phyloP scores from a whole-genome alignment of 2,329 filamentous ascomycete genomes.

The Periconia sp. region DNA sequence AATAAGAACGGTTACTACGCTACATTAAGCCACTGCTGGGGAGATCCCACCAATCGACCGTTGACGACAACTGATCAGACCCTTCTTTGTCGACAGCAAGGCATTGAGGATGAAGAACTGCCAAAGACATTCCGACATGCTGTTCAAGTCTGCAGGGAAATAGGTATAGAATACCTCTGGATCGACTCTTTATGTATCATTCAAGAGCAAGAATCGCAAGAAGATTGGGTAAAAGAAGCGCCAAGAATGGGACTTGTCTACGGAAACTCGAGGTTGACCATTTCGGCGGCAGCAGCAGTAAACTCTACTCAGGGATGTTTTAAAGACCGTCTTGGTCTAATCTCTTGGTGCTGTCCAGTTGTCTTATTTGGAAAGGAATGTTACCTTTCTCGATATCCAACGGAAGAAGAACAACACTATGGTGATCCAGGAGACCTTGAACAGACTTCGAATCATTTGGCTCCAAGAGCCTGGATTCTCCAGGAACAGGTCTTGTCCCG shows the following conservation, averaged over 20 bases:
- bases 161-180: constrained; percentile 6
- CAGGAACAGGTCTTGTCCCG: neutral
- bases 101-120: neutral
- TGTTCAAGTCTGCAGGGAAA: neutral
- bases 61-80: neutral
- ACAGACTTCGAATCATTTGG: neutral
- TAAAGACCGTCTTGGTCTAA: no score
- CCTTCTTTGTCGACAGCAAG: neutral
- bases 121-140: constrained; percentile 3
- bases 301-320: constrained; percentile 13
- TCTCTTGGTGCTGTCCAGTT: no score
- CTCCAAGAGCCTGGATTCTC: neutral
- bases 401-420: neutral
- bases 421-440: neutral
- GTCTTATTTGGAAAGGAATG: neutral
- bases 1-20: neutral
- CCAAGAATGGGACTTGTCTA: constrained; percentile 16
- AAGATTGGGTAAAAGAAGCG: constrained; percentile 19
- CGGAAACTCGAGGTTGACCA: constrained; percentile 10
- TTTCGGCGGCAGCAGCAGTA: constrained; percentile 18
- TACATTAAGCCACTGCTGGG: constrained; percentile 2
- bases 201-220: neutral
- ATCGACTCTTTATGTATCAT: constrained; percentile 12
- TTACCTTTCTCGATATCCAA: neutral
- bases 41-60: neutral